Conservation (phyloP, 179 eudicot species). For the Beta macrorhiza region DNA sequence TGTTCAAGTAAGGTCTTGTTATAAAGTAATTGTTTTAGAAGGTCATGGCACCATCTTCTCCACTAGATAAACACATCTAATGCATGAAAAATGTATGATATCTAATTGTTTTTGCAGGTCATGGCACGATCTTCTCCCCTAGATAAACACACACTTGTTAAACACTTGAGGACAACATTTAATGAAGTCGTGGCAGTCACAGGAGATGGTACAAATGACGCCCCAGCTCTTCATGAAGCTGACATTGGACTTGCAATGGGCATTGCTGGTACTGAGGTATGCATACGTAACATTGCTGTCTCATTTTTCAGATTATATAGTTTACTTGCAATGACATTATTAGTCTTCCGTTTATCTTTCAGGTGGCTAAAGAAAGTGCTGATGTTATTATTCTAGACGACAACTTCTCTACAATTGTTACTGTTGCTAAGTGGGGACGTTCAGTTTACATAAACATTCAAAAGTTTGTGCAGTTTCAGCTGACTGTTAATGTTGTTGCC, state of each 20-base stretch:
- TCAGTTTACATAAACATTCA: constrained; percentile 89
- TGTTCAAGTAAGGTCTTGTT: too few relatives aligned
- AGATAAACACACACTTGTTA: constrained; percentile 88
- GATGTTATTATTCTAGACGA: constrained; percentile 95
- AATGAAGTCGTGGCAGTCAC: constrained; percentile 95
- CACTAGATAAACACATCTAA: background rate
- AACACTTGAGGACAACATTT: constrained; percentile 81
- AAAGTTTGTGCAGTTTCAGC: constrained; percentile 92
- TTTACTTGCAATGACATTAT: background rate
- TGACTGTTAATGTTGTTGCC: constrained; percentile 94
- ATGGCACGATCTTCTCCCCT: constrained; percentile 96
- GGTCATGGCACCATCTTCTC: too few relatives aligned
- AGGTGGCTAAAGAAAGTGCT: constrained; percentile 98
- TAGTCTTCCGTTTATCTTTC: constrained; percentile 3
- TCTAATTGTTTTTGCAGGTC: constrained; percentile 39
- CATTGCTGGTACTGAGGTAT: constrained; percentile 92
- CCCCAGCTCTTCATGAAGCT: constrained; percentile 97
- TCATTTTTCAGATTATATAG: background rate
- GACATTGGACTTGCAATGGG: constrained; percentile 99
- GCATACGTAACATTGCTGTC: background rate
- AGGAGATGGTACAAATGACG: constrained; percentile 97
- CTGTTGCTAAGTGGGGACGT: constrained; percentile 98
- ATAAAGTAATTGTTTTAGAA: too few relatives aligned
- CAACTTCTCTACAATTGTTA: constrained; percentile 89
- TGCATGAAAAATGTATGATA: background rate